These are phyloP conservation scores for Aeschynomene evenia DNA, from an alignment of 306 rosid genomes.

Conservation along the genomic window DNA sequence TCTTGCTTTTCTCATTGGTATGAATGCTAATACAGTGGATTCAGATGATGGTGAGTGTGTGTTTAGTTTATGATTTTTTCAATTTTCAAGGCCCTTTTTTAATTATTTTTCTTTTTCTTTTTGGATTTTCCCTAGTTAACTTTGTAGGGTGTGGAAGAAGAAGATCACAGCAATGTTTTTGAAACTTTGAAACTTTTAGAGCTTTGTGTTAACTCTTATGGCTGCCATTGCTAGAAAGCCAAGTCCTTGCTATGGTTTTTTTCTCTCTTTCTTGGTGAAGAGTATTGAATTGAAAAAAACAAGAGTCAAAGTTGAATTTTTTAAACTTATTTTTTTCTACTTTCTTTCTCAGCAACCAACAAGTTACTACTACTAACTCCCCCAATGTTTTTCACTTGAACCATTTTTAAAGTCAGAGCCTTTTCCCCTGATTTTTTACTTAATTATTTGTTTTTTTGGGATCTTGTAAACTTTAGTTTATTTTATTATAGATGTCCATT, in stretches of 20 bases:
- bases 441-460: slow-evolving; percentile 9
- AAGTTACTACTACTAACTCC: slow-evolving; percentile 2
- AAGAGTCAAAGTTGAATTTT: slow-evolving; percentile 1
- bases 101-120: not conserved
- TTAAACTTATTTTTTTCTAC: not conserved
- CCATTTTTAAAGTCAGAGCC: slow-evolving; percentile 11
- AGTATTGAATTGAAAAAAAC: slow-evolving; percentile 4
- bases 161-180: not conserved
- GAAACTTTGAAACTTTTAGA: slow-evolving; percentile 28
- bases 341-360: slow-evolving; percentile 33
- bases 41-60: slow-evolving; percentile 95
- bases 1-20: slow-evolving; percentile 46
- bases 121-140: not conserved
- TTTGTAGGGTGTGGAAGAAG: not conserved
- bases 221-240: slow-evolving; percentile 21
- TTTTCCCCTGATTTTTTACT: slow-evolving; percentile 24
- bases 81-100: not conserved
- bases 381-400: slow-evolving; percentile 15
- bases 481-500: not conserved
- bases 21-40: slow-evolving; percentile 48
- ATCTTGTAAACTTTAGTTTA: not conserved
- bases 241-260: slow-evolving; percentile 7
- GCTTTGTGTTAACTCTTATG: slow-evolving; percentile 12
- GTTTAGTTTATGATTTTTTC: slow-evolving; percentile 8
- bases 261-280: slow-evolving; percentile 18